Evolutionary conservation across 805 yeast genomes (phyloP), one percentile per base, ranked within the genome.

Genomic region (Metschnikowia sp.): DNA sequence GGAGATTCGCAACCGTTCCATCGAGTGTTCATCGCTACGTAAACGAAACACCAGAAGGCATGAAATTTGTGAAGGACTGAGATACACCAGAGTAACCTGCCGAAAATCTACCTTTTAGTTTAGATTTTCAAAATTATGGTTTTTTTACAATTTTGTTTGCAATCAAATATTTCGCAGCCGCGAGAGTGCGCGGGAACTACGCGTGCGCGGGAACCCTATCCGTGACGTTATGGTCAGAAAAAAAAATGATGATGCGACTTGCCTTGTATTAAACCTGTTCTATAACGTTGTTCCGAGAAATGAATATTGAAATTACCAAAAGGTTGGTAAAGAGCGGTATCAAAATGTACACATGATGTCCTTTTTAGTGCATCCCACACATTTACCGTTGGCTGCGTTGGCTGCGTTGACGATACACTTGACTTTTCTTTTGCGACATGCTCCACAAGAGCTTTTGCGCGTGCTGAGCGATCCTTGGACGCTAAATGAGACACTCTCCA

Each of bases 391-490:
- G 38, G 54, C 59, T 32, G 55, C 56, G 36, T 59, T 47, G 38
- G 54, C 59, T 32, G 55, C 54, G 48, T 61, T 64, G 51, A 63
- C 62, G 32, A 69, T 69, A 56, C 77, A 72, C 61, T 69, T 70
- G 15, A 72, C 74, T 55, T 72, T 72, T 53, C 76, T 62, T 54
- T 67, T 69, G 50, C 77, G 65, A 51, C 77, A 72, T 30, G 68
- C 63, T 22, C 48, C 57, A 49, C 77, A 72, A 40, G 70, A 64
- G 33, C 70, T 63, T 53, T 72, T 72, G 37, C 77, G 44, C 11
- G 49, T 45, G 35, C 42, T 45, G 15, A 40, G 38, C 30, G 32
- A 40, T 3, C 37, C 37, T 11, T 29, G 42, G 8, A 22, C 22
- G 10, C 36, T 11, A 10, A 22, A 10, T 11, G 22, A 32, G 32